A percentile compares a stretch with the other conserved stretches of the same genome.
These are phyloP conservation scores for Microstroma glucosiphilum DNA, from an alignment of 1,284 basidiomycete species.

Conservation along the genomic window DNA sequence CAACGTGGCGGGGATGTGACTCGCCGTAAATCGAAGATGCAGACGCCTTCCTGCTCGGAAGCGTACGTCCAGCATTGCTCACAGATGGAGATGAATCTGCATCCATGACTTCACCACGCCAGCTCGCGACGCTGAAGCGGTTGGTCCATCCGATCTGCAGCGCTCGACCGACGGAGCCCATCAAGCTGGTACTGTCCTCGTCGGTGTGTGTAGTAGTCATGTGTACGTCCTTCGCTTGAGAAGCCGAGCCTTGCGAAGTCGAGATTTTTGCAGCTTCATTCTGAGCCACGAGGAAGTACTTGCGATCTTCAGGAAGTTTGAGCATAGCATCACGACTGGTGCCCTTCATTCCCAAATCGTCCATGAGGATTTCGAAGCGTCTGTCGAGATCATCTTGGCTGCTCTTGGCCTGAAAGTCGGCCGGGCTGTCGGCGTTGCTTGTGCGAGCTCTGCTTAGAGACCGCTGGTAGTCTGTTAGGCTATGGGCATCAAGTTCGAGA, in stretches of 20 bases:
- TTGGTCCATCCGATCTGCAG: conserved; percentile 58
- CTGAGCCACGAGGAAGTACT: conserved; percentile 60
- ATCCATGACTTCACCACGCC: conserved; percentile 53
- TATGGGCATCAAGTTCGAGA: conserved; percentile 25
- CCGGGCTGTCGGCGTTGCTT: not conserved
- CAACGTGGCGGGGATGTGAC: not conserved
- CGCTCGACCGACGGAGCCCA: conserved; percentile 28
- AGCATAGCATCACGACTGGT: conserved; percentile 64
- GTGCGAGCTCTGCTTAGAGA: not conserved
- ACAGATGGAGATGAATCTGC: too few species aligned
- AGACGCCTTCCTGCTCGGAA: not conserved
- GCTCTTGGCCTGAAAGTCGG: conserved; percentile 58
- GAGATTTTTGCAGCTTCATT: conserved; percentile 26
- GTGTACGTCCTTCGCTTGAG: not conserved
- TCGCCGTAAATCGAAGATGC: conserved; percentile 16
- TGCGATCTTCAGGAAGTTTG: conserved; percentile 62
- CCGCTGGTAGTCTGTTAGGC: not conserved
- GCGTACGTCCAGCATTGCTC: too few species aligned
- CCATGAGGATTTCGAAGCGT: conserved; percentile 33
- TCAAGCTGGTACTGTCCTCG: conserved; percentile 61
- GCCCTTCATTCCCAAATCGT: conserved; percentile 61
- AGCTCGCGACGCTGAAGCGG: conserved; percentile 66
- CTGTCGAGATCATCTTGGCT: conserved; percentile 52
- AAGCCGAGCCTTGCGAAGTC: not conserved
- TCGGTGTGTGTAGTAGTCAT: conserved; percentile 59